Evolutionary conservation across 2,329 filamentous ascomycete genomes (phyloP).

Genomic region (Taxawa tesnikishii): DNA sequence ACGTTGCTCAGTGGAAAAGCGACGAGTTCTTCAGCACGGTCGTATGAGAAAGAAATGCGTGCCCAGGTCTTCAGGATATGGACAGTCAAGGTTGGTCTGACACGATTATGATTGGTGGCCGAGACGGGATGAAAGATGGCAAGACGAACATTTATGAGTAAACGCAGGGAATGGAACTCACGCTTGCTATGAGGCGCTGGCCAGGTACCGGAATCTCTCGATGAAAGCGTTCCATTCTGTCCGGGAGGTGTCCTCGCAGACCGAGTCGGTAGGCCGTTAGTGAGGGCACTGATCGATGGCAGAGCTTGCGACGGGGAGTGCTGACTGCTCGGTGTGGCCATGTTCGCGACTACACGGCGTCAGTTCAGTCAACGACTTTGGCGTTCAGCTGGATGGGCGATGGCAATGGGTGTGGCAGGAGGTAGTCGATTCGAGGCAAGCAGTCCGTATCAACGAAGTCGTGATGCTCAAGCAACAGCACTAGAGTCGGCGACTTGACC

Average conservation of each 20-base stretch:
- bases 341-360: no score
- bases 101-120: neutral
- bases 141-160: no score
- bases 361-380: no score
- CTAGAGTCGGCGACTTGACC: conserved; percentile 2
- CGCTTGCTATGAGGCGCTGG: conserved; percentile 23
- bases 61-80: neutral
- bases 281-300: conserved; percentile 23
- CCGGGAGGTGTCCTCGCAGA: conserved; percentile 18
- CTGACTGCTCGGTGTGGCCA: conserved; percentile 7
- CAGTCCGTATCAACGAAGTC: no score
- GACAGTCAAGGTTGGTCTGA: neutral
- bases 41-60: no score
- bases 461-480: conserved; percentile 4
- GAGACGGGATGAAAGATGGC: no score
- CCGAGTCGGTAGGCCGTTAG: conserved; percentile 19
- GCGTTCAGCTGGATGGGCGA: no score
- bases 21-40: no score
- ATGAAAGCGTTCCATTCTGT: conserved; percentile 16
- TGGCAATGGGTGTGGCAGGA: no score
- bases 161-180: conserved; percentile 14
- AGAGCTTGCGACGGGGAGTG: conserved; percentile 11
- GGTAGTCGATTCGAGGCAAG: no score
- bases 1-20: no score
- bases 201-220: conserved; percentile 24